Percentiles rank a stretch among this genome's conserved stretches.
These are phyloP conservation scores for Pogostemon cablin DNA, from an alignment of 257 asterid species.

Conservation along the genomic window DNA sequence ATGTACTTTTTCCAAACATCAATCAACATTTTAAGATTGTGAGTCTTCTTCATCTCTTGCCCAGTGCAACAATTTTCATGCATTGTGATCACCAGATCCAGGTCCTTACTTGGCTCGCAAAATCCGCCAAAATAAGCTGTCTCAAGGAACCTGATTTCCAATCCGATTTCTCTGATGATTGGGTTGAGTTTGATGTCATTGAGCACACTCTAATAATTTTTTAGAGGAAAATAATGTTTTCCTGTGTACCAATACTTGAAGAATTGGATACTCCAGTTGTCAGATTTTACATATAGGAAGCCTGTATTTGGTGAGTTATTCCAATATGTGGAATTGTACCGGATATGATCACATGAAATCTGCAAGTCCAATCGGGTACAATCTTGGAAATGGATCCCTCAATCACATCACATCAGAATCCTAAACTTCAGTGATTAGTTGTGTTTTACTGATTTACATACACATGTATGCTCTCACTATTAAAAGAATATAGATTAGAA, in stretches of 20 bases:
- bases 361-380: slow-evolving; percentile 55
- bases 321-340: slow-evolving; percentile 34
- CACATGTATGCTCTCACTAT: not conserved
- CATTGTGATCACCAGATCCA: slow-evolving; percentile 54
- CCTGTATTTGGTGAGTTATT: slow-evolving; percentile 58
- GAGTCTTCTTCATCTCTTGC: slow-evolving; percentile 46
- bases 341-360: slow-evolving; percentile 55
- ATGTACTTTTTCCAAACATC: slow-evolving; percentile 52
- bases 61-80: slow-evolving; percentile 69
- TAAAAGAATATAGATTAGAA: not conserved
- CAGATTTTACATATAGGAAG: slow-evolving; percentile 55
- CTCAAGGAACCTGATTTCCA: slow-evolving; percentile 52
- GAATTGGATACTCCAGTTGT: slow-evolving; percentile 48
- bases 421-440: slow-evolving; percentile 33
- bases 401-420: slow-evolving; percentile 73
- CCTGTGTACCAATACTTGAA: slow-evolving; percentile 52
- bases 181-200: slow-evolving; percentile 43
- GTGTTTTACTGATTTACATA: not conserved
- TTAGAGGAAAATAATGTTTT: slow-evolving; percentile 41
- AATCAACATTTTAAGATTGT: slow-evolving; percentile 47
- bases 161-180: slow-evolving; percentile 36
- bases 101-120: slow-evolving; percentile 52
- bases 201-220: slow-evolving; percentile 58
- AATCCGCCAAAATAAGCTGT: slow-evolving; percentile 61
- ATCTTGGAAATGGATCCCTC: slow-evolving; percentile 55